phyloP scores from a whole-genome alignment of 495 filamentous ascomycete species.

The Aspergillus heteromorphus region DNA sequence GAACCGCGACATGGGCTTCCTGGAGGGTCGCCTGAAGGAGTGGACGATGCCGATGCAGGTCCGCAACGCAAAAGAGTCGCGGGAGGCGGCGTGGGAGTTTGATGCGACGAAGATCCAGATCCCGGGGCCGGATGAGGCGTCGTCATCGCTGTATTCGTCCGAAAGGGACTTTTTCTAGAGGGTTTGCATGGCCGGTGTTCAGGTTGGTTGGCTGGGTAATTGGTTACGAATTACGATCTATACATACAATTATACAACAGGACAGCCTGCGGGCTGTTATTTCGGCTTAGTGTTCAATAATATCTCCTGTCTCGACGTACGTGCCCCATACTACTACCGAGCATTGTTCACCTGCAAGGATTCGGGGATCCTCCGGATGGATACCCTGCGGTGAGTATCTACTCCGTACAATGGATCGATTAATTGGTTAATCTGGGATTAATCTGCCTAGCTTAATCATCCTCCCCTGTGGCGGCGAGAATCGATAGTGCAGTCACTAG shows the following conservation, averaged over 20 bases:
- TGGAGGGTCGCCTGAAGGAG: slow-evolving; percentile 36
- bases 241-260: not conserved
- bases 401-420: not conserved
- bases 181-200: slow-evolving; percentile 1
- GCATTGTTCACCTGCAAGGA: no score
- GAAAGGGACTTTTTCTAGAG: not conserved
- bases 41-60: slow-evolving; percentile 33
- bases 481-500: no score
- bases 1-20: slow-evolving; percentile 35
- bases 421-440: not conserved
- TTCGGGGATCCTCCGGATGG: no score
- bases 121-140: not conserved
- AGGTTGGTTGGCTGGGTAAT: not conserved
- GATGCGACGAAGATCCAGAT: slow-evolving; percentile 21
- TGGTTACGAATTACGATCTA: not conserved
- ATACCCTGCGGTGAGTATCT: not conserved
- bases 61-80: slow-evolving; percentile 21
- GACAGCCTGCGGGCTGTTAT: not conserved
- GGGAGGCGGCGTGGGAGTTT: slow-evolving; percentile 36
- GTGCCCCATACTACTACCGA: no score
- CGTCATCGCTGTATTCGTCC: not conserved
- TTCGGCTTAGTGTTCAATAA: no score
- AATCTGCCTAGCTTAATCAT: not conserved
- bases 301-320: no score
- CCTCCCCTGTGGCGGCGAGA: not conserved